These are phyloP conservation scores for Aegilops umbellulata DNA, from an alignment of 176 grass and related monocot species.

Conservation along the genomic window DNA sequence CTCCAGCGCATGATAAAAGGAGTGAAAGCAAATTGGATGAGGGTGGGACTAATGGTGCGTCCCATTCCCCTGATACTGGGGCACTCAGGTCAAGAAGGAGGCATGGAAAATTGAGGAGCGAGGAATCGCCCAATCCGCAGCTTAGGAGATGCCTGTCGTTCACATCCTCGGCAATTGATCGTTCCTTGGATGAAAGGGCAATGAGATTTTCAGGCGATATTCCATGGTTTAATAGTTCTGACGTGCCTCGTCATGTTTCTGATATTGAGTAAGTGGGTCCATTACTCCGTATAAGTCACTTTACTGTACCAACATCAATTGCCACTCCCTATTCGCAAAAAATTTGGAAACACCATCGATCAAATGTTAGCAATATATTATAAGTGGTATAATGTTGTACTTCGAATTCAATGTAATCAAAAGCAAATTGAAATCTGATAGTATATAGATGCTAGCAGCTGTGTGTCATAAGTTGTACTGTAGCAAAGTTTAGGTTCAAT, in stretches of 20 bases:
- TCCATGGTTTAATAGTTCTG: conserved; percentile 28
- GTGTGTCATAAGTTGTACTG: not conserved
- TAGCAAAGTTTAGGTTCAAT: too few species aligned
- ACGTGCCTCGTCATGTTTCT: conserved; percentile 27
- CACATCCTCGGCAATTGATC: conserved; percentile 30
- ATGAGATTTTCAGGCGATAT: conserved; percentile 22
- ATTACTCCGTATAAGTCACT: not conserved
- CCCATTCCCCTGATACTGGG: conserved; percentile 19
- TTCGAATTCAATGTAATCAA: not conserved
- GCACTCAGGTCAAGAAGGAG: conserved; percentile 39
- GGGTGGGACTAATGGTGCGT: not conserved
- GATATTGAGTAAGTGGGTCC: conserved; percentile 32
- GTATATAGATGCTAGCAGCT: not conserved
- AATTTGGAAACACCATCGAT: not conserved
- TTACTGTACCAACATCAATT: not conserved
- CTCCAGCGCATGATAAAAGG: conserved; percentile 25
- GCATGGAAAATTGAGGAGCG: conserved; percentile 7
- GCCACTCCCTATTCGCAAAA: not conserved
- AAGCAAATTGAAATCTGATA: not conserved
- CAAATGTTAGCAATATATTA: not conserved
- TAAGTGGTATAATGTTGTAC: not conserved
- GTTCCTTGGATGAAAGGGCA: conserved; percentile 32
- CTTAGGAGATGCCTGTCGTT: conserved; percentile 59
- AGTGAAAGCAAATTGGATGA: conserved; percentile 21
- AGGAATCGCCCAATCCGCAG: conserved; percentile 37